These are phyloP conservation scores for Cryptococcus sp. DNA, from an alignment of 1,284 basidiomycete genomes.

Conservation along the genomic window DNA sequence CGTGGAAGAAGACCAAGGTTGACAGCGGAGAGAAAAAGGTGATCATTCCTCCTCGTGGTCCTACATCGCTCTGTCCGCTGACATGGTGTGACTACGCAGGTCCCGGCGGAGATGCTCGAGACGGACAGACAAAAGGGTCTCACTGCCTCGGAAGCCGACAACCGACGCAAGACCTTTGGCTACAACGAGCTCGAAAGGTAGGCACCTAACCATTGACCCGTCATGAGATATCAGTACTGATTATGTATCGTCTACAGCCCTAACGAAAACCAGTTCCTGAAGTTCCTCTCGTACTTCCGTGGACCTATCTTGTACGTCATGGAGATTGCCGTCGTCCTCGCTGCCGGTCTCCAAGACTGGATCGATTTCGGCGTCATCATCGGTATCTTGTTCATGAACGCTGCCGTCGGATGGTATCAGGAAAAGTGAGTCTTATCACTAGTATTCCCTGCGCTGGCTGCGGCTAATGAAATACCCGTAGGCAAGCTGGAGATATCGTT, in stretches of 20 bases:
- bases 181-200: slow-evolving; percentile 58
- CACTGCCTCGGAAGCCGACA: slow-evolving; percentile 51
- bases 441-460: not conserved
- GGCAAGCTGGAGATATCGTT: slow-evolving; percentile 48
- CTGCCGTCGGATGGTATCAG: slow-evolving; percentile 62
- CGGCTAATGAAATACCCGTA: slow-evolving; percentile 9
- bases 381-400: slow-evolving; percentile 56
- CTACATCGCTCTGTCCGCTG: slow-evolving; percentile 7
- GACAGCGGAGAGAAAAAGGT: slow-evolving; percentile 41
- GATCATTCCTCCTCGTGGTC: slow-evolving; percentile 11
- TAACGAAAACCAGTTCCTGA: slow-evolving; percentile 57
- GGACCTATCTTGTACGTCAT: slow-evolving; percentile 61
- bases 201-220: slow-evolving; percentile 34
- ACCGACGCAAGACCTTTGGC: slow-evolving; percentile 49
- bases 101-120: slow-evolving; percentile 56
- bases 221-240: not conserved
- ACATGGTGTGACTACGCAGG: slow-evolving; percentile 19
- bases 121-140: slow-evolving; percentile 57
- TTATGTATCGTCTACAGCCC: slow-evolving; percentile 37
- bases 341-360: slow-evolving; percentile 61
- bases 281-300: slow-evolving; percentile 57
- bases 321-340: slow-evolving; percentile 61
- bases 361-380: slow-evolving; percentile 62
- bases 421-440: slow-evolving; percentile 52
- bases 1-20: slow-evolving; percentile 54